A percentile compares a stretch with the other conserved stretches of the same genome.
Evolutionary conservation across 129 eudicot genomes (phyloP).

Genomic region (Arctium minus): DNA sequence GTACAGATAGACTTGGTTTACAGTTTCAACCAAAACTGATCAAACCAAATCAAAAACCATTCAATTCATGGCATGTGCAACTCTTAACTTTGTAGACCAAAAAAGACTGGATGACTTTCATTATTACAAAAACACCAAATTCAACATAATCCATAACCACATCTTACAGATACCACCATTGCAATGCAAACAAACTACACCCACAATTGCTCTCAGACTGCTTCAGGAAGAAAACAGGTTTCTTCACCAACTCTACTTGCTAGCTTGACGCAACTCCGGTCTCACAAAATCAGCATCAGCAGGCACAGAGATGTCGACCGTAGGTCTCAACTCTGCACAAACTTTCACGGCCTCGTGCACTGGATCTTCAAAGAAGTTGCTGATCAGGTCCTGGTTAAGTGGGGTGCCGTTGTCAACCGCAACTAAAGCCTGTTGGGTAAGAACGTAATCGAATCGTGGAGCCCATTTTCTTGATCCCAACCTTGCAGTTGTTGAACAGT

Average conservation of each 20-base stretch:
- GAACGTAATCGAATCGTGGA: constrained; percentile 86
- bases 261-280: constrained; percentile 77
- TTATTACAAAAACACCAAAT: neutral
- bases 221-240: neutral
- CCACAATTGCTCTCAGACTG: neutral
- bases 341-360: constrained; percentile 91
- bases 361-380: constrained; percentile 87
- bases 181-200: neutral
- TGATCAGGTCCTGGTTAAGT: constrained; percentile 72
- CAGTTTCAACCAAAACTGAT: too few relatives aligned
- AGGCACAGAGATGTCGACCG: constrained; percentile 90
- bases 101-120: neutral
- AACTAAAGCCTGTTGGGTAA: constrained; percentile 92
- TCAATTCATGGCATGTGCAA: too few relatives aligned
- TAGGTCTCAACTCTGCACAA: constrained; percentile 95
- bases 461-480: constrained; percentile 99
- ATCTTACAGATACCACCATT: neutral
- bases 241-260: constrained; percentile 26
- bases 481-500: constrained; percentile 93
- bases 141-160: neutral
- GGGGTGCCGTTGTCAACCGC: constrained; percentile 74
- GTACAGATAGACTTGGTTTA: too few relatives aligned
- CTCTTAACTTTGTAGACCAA: neutral
- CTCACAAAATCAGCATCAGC: constrained; percentile 96
- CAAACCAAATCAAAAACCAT: too few relatives aligned